Conservation (phyloP, 805 yeast species). For the Barnettozyma wickerhamii region DNA sequence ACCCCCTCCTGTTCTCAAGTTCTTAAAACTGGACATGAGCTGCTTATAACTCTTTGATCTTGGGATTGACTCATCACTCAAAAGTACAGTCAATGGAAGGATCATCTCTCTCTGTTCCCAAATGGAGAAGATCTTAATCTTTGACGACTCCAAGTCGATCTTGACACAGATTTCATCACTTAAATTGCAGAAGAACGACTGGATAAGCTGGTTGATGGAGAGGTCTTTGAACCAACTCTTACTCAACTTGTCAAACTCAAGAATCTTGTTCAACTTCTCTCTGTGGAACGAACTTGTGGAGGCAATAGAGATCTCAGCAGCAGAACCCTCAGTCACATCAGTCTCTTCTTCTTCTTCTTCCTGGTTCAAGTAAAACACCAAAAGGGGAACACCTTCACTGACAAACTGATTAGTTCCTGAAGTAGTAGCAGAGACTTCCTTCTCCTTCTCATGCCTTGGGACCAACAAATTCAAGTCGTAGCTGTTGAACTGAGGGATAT, state of each 20-base stretch:
- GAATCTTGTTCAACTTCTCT: constrained; percentile 3
- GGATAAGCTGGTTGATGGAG: constrained; percentile 31
- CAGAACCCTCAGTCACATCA: too few species aligned
- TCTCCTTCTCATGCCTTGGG: background rate
- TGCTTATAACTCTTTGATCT: constrained; percentile 19
- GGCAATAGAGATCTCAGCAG: constrained; percentile 7
- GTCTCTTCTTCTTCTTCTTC: constrained; percentile 16
- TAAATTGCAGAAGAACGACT: constrained; percentile 41
- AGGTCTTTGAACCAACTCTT: constrained; percentile 34
- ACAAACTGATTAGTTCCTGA: constrained; percentile 3
- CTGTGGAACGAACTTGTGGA: constrained; percentile 2
- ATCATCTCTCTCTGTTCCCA: constrained; percentile 11
- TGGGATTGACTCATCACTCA: constrained; percentile 6
- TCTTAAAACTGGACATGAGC: background rate
- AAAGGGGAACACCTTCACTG: constrained; percentile 27
- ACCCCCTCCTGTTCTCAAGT: constrained; percentile 1
- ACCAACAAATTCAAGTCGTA: constrained; percentile 6
- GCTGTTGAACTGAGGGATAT: constrained; percentile 3
- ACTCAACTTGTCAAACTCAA: constrained; percentile 37
- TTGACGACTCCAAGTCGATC: constrained; percentile 29
- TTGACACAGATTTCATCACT: constrained; percentile 32
- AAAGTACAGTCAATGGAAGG: constrained; percentile 12
- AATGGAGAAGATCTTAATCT: constrained; percentile 28
- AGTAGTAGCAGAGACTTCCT: background rate
- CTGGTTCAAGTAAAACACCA: constrained; percentile 35